Evolutionary conservation across 345 rosid genomes (phyloP), one percentile per base, ranked within the genome.

Genomic region (thale cress (Arabidopsis thaliana)): DNA sequence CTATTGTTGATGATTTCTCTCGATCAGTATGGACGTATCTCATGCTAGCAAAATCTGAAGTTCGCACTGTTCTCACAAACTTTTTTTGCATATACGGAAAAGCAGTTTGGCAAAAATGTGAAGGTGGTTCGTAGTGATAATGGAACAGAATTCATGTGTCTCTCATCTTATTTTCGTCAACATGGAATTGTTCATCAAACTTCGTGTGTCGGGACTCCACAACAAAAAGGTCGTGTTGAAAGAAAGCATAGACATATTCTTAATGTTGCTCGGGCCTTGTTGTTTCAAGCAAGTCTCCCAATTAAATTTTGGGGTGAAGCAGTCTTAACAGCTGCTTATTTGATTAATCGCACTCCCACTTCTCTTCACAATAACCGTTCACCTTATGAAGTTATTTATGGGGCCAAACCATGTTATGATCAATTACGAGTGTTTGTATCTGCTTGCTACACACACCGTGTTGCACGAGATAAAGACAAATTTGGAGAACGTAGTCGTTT

Each of bases 351-450:
- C 0, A 50, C 14, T 0, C 55, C 30, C 0, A 3, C 30, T 0
- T 23, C 56, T 1, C 4, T 51, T 4, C 56, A 51, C 4, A 4
- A 10, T 1, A 7, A 7, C 0, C 12, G 28, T 0, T 23, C 56
- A 0, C 56, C 56, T 0, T 51, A 23, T 4, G 56, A 51, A 1
- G 0, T 51, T 0, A 2, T 51, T 0, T 14, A 23, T 10, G 56
- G 56, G 0, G 0, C 3, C 0, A 4, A 3, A 1, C 30, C 55
- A 0, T 0, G 4, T 8, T 50, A 50, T 4, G 5, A 0, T 0
- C 55, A 50, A 2, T 0, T 50, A 0, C 7, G 55, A 0, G 30
- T 50, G 0, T 23, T 23, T 9, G 55, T 30, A 0, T 23, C 30
- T 0, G 3, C 30, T 3, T 50, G 14, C 1, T 50, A 23, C 1